Evolutionary conservation across 768 basidiomycete species (phyloP).

Genomic region (Tylopilus subfusipes): DNA sequence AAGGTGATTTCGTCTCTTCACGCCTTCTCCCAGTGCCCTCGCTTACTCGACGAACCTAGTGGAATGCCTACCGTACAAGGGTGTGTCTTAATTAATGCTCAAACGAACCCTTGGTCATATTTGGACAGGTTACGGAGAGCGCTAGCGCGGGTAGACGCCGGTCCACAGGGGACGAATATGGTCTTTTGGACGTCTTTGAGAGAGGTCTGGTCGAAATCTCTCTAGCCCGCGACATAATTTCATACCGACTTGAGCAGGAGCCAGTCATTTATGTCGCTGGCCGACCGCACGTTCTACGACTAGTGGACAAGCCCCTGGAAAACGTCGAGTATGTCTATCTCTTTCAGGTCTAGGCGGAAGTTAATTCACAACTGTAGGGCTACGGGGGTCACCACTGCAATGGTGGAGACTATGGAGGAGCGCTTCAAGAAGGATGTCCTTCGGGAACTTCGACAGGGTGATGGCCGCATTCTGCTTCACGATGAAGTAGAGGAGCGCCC

Average conservation of each 20-base stretch:
- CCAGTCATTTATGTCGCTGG: slow-evolving; percentile 90
- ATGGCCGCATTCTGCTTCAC: slow-evolving; percentile 83
- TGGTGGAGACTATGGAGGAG: slow-evolving; percentile 90
- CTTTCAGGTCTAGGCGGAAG: neutral
- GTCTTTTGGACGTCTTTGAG: slow-evolving; percentile 95
- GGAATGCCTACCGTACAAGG: slow-evolving; percentile 96
- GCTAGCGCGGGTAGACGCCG: slow-evolving; percentile 74
- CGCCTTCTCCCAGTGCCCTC: slow-evolving; percentile 13
- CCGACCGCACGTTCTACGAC: slow-evolving; percentile 84
- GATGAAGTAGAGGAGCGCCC: slow-evolving; percentile 95
- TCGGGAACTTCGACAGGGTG: slow-evolving; percentile 64
- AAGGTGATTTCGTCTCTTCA: slow-evolving; percentile 46
- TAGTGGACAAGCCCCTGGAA: slow-evolving; percentile 82
- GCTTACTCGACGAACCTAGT: slow-evolving; percentile 37
- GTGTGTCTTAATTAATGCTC: slow-evolving; percentile 4
- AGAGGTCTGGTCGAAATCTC: slow-evolving; percentile 52
- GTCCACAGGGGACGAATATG: slow-evolving; percentile 65
- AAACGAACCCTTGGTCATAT: neutral
- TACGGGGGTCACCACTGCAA: slow-evolving; percentile 85
- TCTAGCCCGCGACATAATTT: neutral
- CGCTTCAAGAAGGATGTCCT: slow-evolving; percentile 86
- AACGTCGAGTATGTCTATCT: slow-evolving; percentile 77
- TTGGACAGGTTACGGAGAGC: slow-evolving; percentile 67
- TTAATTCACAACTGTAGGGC: slow-evolving; percentile 48
- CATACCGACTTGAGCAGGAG: slow-evolving; percentile 48